Percentiles rank a stretch among this genome's conserved stretches.
Evolutionary conservation across 2,329 filamentous ascomycete species (phyloP).

Genomic region (Aspergillus latus): DNA sequence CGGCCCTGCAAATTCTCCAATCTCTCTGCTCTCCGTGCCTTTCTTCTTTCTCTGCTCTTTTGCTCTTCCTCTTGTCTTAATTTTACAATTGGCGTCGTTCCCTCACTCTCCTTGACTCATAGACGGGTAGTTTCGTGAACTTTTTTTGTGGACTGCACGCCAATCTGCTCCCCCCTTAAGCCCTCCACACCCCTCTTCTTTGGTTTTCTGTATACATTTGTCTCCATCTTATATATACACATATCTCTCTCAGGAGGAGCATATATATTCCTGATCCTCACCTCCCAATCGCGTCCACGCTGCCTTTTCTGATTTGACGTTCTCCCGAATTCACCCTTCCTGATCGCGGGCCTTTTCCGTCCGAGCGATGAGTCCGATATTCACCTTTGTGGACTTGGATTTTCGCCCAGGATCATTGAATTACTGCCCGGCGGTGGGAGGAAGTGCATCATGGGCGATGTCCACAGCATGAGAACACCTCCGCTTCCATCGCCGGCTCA

Average conservation of each 20-base stretch:
- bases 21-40: constrained; percentile 8
- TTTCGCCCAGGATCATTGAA: constrained; percentile 35
- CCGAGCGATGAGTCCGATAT: constrained; percentile 38
- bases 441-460: constrained; percentile 37
- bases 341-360: constrained; percentile 26
- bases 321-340: not conserved
- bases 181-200: constrained; percentile 11
- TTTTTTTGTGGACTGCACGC: constrained; percentile 4
- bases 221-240: constrained; percentile 3
- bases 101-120: constrained; percentile 4
- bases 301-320: constrained; percentile 5
- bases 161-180: constrained; percentile 6
- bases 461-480: constrained; percentile 40
- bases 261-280: not conserved
- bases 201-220: constrained; percentile 10
- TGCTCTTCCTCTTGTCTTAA: constrained; percentile 7
- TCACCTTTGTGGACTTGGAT: constrained; percentile 31
- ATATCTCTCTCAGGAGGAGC: not conserved
- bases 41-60: constrained; percentile 8
- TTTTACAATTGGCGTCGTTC: too few species aligned
- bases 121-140: constrained; percentile 7
- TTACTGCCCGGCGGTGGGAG: constrained; percentile 34
- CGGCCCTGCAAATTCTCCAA: not conserved
- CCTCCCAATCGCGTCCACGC: not conserved
- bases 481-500: constrained; percentile 42